Evolutionary conservation across 2,329 filamentous ascomycete genomes (phyloP), one percentile per base, ranked within the genome.

Genomic region (Colletotrichum chlorophyti): DNA sequence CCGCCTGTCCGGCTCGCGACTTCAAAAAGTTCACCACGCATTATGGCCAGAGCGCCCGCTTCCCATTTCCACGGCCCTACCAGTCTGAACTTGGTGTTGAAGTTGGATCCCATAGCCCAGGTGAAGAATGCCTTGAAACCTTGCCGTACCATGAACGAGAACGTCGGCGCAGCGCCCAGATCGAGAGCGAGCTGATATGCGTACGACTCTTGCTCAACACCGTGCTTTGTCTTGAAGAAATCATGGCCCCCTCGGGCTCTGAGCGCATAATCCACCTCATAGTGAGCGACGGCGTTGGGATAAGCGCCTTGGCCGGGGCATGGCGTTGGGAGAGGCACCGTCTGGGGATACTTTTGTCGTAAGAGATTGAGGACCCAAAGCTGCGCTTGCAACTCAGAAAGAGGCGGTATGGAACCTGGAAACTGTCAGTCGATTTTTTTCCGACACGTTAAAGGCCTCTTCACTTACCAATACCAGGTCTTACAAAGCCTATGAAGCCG

Each of bases 201-300:
- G 60, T 82, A 82, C 53, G 72, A 75, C 57, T 82, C 79, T 48
- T 81, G 79, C 40, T 82, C 79, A 1, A 81, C 77, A 9, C 76
- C 79, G 50, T 74, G 69, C 62, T 76, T 74, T 21, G 61, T 68
- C 19, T 67, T 58, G 47, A 65, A 72, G 21, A 74, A 63, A 50
- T 72, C 72, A 59, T 75, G 74, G 10, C 64, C 62, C 0, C 64
- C 68, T 6, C 69, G 69, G 0, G 69, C 47, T 31, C 74, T 74
- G 3, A 81, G 71, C 17, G 70, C 64, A 52, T 77, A 81, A 62
- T 79, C 72, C 1, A 75, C 54, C 6, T 79, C 73, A 23, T 78
- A 76, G 0, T 65, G 32, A 1, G 62, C 53, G 0, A 78, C 48
- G 1, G 69, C 64, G 15, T 73, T 57, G 0, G 54, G 42, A 35